These are phyloP conservation scores for Macrotyloma uniflorum DNA, from an alignment of 306 rosid genomes.

Conservation along the genomic window DNA sequence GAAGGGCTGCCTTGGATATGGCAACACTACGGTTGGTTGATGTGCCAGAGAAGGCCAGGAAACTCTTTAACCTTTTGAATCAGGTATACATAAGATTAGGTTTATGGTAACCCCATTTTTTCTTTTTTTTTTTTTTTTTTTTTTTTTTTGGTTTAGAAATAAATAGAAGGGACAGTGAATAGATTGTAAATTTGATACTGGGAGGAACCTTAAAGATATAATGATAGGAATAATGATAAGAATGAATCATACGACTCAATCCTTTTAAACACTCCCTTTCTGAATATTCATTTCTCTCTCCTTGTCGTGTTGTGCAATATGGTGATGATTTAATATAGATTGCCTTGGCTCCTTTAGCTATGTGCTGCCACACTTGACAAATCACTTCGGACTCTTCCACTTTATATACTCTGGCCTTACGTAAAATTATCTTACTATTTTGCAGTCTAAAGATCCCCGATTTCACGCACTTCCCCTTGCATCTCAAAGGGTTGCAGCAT, in stretches of 20 bases:
- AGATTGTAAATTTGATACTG: neutral
- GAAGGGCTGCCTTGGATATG: conserved; percentile 96
- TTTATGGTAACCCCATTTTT: neutral
- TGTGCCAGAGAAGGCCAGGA: conserved; percentile 86
- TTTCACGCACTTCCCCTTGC: conserved; percentile 95
- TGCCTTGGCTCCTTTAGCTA: conserved; percentile 26
- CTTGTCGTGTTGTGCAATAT: neutral
- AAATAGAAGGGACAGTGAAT: conserved; percentile 21
- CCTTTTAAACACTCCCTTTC: neutral
- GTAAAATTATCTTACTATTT: conserved; percentile 31
- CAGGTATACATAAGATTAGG: conserved; percentile 60
- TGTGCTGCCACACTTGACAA: conserved; percentile 20
- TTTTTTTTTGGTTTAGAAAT: conserved; percentile 5
- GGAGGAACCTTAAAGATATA: neutral
- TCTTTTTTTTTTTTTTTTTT: neutral
- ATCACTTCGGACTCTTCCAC: neutral
- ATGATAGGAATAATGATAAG: neutral
- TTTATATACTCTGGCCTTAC: conserved; percentile 8
- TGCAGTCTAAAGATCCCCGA: conserved; percentile 99
- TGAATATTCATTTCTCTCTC: neutral
- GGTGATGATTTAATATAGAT: conserved; percentile 9
- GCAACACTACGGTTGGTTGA: conserved; percentile 85
- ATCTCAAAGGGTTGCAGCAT: conserved; percentile 95
- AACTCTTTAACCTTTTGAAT: conserved; percentile 87
- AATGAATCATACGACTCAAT: neutral